Evolutionary conservation across 2,329 filamentous ascomycete genomes (phyloP), one percentile per base, ranked within the genome.

Genomic region (Thelonectria discophora): DNA sequence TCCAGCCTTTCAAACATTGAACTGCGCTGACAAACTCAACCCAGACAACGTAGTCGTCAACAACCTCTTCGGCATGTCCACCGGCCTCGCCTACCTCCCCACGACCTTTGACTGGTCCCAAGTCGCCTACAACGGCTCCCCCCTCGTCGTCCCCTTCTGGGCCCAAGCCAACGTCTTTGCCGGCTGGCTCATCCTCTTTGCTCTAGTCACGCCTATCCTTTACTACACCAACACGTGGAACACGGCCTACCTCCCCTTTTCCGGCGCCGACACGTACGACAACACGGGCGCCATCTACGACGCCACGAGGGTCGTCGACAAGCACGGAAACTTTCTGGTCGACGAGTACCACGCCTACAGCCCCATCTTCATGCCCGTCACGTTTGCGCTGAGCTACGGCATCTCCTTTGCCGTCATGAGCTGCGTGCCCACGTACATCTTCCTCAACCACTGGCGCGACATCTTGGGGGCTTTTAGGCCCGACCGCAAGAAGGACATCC

Each of bases 171-270:
- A 65, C 21, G 63, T 65, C 6, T 63, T 65, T 12, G 63, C 60
- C 4, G 63, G 63, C 3, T 63, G 63, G 39, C 53, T 58, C 15
- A 15, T 63, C 7, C 18, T 63, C 21, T 63, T 65, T 11, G 61
- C 60, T 17, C 37, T 65, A 13, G 42, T 63, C 15, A 55, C 63
- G 11, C 63, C 63, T 3, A 60, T 60, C 8, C 58, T 65, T 2
- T 63, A 65, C 69, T 83, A 82, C 60, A 78, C 77, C 3, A 82
- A 82, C 65, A 81, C 78, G 0, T 84, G 81, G 81, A 76, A 79
- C 55, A 82, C 83, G 0, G 79, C 60, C 9, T 58, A 63, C 17
- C 45, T 65, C 7, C 63, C 63, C n/a, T 63, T 65, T 46, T 65
- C 63, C 0, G 61, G 60, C 6, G 51, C 56, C 3, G 61, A 63